Conservation (phyloP, 441 rosid genomes). For the Adansonia gregorii region DNA sequence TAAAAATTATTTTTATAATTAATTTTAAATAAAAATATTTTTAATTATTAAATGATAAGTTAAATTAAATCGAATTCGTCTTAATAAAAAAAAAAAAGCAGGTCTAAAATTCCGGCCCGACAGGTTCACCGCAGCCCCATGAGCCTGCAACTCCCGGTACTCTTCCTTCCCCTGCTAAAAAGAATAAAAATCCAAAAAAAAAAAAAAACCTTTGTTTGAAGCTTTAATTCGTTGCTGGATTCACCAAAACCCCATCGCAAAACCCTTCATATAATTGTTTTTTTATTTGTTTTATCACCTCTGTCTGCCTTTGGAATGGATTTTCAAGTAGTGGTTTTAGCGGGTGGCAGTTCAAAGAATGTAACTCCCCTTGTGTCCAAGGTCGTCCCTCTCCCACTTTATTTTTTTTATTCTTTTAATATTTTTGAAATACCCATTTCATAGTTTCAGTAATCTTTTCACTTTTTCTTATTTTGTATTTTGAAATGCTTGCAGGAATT, state of each 20-base stretch:
- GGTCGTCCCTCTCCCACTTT: conserved; percentile 38
- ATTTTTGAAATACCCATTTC: neutral
- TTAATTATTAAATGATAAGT: too few species aligned
- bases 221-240: neutral
- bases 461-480: conserved; percentile 16
- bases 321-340: conserved; percentile 87
- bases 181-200: too few species aligned
- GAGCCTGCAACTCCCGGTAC: too few species aligned
- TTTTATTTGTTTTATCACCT: neutral
- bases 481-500: conserved; percentile 62
- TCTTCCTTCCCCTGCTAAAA: too few species aligned
- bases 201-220: too few species aligned
- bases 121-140: too few species aligned
- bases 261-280: neutral
- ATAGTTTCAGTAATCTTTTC: neutral
- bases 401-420: neutral
- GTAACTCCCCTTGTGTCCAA: conserved; percentile 82
- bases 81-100: too few species aligned
- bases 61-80: too few species aligned
- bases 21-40: too few species aligned
- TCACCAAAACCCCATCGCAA: conserved; percentile 13
- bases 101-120: too few species aligned
- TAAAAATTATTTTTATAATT: too few species aligned
- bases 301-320: conserved; percentile 50
- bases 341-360: conserved; percentile 81